phyloP scores from a whole-genome alignment of 148 eudicot genomes.

The Chenopodium formosanum region DNA sequence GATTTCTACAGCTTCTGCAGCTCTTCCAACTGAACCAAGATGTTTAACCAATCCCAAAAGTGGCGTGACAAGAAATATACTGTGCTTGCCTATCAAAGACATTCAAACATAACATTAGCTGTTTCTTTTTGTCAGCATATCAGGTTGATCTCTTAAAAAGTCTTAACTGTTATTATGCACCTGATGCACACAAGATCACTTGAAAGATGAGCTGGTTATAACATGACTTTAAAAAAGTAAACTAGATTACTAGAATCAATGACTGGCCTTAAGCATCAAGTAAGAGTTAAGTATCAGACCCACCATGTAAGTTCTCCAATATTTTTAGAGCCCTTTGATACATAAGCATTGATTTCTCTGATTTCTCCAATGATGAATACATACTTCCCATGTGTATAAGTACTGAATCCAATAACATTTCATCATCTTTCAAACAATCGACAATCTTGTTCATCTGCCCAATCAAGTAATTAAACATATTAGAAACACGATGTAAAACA shows the following conservation, averaged over 20 bases:
- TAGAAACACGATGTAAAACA: background rate
- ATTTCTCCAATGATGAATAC: slow-evolving; percentile 62
- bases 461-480: slow-evolving; percentile 13
- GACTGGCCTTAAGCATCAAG: background rate
- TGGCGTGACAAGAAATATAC: slow-evolving; percentile 57
- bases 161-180: background rate
- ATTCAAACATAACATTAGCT: slow-evolving; percentile 13
- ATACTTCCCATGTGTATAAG: slow-evolving; percentile 90
- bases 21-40: slow-evolving; percentile 49
- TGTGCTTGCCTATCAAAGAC: slow-evolving; percentile 42
- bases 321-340: slow-evolving; percentile 65
- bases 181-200: background rate
- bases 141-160: background rate
- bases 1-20: slow-evolving; percentile 50
- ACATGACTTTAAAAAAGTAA: background rate
- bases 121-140: background rate
- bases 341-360: slow-evolving; percentile 46
- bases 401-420: slow-evolving; percentile 64
- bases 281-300: slow-evolving; percentile 19
- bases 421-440: slow-evolving; percentile 49
- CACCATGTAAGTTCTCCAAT: slow-evolving; percentile 61
- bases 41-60: slow-evolving; percentile 77
- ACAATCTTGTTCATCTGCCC: slow-evolving; percentile 62
- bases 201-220: background rate
- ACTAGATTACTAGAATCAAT: background rate